Evolutionary conservation across 2,329 filamentous ascomycete genomes (phyloP).

Genomic region (Clonostachys sp.): DNA sequence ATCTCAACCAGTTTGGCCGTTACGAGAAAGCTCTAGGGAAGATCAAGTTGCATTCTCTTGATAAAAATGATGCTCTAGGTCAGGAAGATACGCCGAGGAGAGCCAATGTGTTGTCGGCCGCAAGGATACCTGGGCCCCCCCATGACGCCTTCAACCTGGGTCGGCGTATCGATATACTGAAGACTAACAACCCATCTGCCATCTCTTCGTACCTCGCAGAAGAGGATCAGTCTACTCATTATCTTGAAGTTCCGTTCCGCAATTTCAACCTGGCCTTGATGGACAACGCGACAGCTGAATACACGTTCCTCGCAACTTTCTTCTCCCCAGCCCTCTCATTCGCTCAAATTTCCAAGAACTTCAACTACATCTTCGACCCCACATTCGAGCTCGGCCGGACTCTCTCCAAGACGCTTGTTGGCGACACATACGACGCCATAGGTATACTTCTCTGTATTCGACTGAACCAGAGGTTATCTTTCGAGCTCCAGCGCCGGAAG

Average conservation of each 20-base stretch:
- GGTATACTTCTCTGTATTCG: constrained; percentile 89
- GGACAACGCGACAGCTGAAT: constrained; percentile 92
- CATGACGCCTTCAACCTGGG: constrained; percentile 91
- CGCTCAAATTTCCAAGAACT: constrained; percentile 74
- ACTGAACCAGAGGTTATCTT: constrained; percentile 89
- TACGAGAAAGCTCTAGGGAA: constrained; percentile 83
- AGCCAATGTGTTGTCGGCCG: constrained; percentile 49
- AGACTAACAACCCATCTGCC: constrained; percentile 67
- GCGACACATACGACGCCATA: constrained; percentile 76
- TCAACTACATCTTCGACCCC: constrained; percentile 83
- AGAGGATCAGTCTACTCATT: constrained; percentile 80
- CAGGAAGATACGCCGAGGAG: constrained; percentile 70
- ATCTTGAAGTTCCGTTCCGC: constrained; percentile 85
- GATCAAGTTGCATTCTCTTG: constrained; percentile 76
- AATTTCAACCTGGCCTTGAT: constrained; percentile 93
- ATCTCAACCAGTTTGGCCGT: constrained; percentile 82
- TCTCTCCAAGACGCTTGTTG: constrained; percentile 71
- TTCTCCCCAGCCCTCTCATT: constrained; percentile 76
- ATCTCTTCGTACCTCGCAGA: constrained; percentile 87
- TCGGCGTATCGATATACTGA: constrained; percentile 77
- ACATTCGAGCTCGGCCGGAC: constrained; percentile 79
- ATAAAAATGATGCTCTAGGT: constrained; percentile 79
- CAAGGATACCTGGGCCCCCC: constrained; percentile 43
- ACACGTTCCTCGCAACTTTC: constrained; percentile 87
- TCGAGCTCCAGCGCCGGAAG: constrained; percentile 87